Evolutionary conservation across 2,329 filamentous ascomycete species (phyloP).

Genomic region (Pyrenophora graminea): DNA sequence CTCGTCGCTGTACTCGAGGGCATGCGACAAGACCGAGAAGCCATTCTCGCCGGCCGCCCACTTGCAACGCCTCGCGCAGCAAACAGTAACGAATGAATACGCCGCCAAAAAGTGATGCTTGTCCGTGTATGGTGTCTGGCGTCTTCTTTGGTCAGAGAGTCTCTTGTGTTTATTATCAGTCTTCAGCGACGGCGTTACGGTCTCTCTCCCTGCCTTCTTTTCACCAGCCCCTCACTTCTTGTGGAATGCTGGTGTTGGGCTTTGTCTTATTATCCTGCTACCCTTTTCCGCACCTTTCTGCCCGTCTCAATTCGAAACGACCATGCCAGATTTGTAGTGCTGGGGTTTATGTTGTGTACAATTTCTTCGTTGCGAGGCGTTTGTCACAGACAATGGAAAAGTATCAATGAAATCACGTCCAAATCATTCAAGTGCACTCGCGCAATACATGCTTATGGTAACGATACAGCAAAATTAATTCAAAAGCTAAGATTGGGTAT

Average conservation of each 20-base stretch:
- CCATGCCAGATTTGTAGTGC: too few species aligned
- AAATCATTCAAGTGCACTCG: slow-evolving; percentile 63
- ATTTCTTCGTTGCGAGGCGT: background rate
- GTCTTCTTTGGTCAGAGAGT: background rate
- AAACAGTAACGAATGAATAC: slow-evolving; percentile 27
- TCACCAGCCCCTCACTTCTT: slow-evolving; percentile 12
- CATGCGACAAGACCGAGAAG: slow-evolving; percentile 65
- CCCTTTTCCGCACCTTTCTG: background rate
- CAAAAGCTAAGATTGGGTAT: too few species aligned
- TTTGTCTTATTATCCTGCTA: slow-evolving; percentile 27
- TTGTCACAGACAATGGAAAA: background rate
- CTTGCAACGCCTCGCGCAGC: slow-evolving; percentile 18
- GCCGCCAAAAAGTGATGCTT: background rate
- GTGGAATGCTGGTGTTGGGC: slow-evolving; percentile 8
- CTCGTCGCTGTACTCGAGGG: slow-evolving; percentile 71
- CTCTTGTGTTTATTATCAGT: slow-evolving; percentile 17
- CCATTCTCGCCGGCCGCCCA: slow-evolving; percentile 35
- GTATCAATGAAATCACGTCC: background rate
- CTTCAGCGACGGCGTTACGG: slow-evolving; percentile 42
- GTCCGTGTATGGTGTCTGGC: background rate
- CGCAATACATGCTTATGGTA: too few species aligned
- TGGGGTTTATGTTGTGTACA: too few species aligned
- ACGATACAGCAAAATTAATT: too few species aligned
- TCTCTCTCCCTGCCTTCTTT: slow-evolving; percentile 21
- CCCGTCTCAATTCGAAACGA: too few species aligned